Conservation (phyloP, 345 rosid genomes). For the Salix udensis region DNA sequence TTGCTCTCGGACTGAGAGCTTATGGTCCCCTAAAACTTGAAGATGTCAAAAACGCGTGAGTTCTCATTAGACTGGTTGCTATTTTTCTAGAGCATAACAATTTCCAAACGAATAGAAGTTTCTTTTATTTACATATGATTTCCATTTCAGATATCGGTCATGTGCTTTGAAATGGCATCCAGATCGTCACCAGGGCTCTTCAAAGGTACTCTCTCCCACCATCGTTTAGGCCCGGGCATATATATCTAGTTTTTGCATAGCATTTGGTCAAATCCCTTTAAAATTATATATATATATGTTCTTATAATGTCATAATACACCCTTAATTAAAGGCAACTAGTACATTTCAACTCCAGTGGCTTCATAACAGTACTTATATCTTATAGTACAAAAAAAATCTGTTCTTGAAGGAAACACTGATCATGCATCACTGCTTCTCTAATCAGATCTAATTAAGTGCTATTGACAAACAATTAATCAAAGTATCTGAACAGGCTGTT, state of each 20-base stretch:
- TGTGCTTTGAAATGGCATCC: conserved; percentile 96
- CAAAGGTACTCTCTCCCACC: conserved; percentile 50
- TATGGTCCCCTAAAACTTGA: conserved; percentile 72
- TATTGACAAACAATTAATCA: not conserved
- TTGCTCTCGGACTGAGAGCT: conserved; percentile 68
- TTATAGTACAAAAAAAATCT: too few relatives aligned
- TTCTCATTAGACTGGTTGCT: conserved; percentile 5
- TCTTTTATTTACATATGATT: not conserved
- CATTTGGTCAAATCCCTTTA: not conserved
- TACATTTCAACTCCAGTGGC: not conserved
- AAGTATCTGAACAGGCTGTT: conserved; percentile 37
- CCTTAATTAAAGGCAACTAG: not conserved
- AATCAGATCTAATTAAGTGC: not conserved
- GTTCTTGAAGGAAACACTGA: not conserved
- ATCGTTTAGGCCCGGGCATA: not conserved
- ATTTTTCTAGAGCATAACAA: not conserved
- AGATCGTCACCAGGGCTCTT: conserved; percentile 77
- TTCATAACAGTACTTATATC: not conserved
- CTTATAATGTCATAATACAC: not conserved
- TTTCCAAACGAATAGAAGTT: not conserved
- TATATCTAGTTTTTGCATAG: not conserved
- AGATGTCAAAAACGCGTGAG: conserved; percentile 86
- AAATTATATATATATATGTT: too few relatives aligned
- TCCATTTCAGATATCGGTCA: conserved; percentile 55
- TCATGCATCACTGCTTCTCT: not conserved